These are phyloP conservation scores for Arachnopeziza araneosa DNA, from an alignment of 2,329 filamentous ascomycete genomes.

Conservation along the genomic window DNA sequence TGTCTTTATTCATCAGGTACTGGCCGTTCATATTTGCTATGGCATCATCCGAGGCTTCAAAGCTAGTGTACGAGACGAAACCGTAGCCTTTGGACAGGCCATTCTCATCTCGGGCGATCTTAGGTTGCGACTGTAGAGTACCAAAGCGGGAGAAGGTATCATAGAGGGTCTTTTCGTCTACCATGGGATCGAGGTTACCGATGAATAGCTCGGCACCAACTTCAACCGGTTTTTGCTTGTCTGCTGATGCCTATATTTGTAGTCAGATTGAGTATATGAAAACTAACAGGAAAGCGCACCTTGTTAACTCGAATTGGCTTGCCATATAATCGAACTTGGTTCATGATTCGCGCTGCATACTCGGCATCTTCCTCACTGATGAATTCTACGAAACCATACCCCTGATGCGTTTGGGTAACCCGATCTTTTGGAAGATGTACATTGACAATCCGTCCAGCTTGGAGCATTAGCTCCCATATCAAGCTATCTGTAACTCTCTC, in stretches of 20 bases:
- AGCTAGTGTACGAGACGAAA: conserved; percentile 88
- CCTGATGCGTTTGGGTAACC: conserved; percentile 93
- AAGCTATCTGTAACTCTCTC: conserved; percentile 87
- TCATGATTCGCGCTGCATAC: conserved; percentile 95
- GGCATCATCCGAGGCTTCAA: conserved; percentile 88
- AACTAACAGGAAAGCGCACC: conserved; percentile 38
- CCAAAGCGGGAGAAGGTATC: conserved; percentile 94
- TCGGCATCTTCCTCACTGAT: conserved; percentile 93
- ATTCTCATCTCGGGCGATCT: conserved; percentile 85
- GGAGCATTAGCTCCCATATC: conserved; percentile 97
- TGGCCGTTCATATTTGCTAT: conserved; percentile 92
- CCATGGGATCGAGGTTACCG: conserved; percentile 89
- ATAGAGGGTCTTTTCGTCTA: conserved; percentile 92
- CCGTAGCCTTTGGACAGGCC: conserved; percentile 92
- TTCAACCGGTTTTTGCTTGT: conserved; percentile 90
- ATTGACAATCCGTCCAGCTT: conserved; percentile 95
- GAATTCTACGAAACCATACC: conserved; percentile 98
- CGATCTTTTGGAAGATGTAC: conserved; percentile 98
- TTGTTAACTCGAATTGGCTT: conserved; percentile 98
- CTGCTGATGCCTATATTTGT: conserved; percentile 57
- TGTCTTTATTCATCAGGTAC: conserved; percentile 94
- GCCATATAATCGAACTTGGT: conserved; percentile 85
- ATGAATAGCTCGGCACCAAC: conserved; percentile 96
- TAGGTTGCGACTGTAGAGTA: conserved; percentile 74
- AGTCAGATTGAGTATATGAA: background rate